phyloP scores from a whole-genome alignment of 108 stramenopile genomes.

The Ochromonas danica region DNA sequence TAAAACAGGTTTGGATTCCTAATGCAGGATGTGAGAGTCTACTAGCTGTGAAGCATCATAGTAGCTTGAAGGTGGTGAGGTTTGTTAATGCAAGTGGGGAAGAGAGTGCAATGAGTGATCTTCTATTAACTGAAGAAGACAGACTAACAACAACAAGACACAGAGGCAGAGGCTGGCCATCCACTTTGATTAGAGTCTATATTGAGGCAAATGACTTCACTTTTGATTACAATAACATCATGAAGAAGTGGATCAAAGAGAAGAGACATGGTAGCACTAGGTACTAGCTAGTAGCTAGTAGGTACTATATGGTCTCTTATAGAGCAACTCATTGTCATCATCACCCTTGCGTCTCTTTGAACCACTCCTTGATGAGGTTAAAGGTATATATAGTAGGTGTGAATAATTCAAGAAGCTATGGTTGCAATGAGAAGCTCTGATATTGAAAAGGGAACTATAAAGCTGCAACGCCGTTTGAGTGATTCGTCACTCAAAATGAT shows the following conservation, averaged over 20 bases:
- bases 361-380: too few relatives aligned
- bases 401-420: too few relatives aligned
- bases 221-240: conserved; percentile 11
- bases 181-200: conserved; percentile 16
- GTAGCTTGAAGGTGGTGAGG: conserved; percentile 13
- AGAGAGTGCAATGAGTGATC: conserved; percentile 15
- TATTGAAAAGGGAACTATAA: too few relatives aligned
- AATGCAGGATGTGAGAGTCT: conserved; percentile 15
- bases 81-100: conserved; percentile 15
- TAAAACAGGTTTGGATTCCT: conserved; percentile 16
- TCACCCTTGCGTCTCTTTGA: too few relatives aligned
- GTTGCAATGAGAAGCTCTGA: too few relatives aligned
- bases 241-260: conserved; percentile 15
- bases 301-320: not conserved
- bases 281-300: too few relatives aligned
- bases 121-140: conserved; percentile 17
- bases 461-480: too few relatives aligned
- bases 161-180: conserved; percentile 12
- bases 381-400: too few relatives aligned
- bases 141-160: conserved; percentile 16
- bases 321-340: not conserved
- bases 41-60: conserved; percentile 15
- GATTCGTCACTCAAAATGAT: too few relatives aligned
- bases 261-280: conserved; percentile 1
- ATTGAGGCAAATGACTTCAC: conserved; percentile 15